Evolutionary conservation across 192 early-diverging fungal genomes (phyloP).

Genomic region (Coemansia sp.): DNA sequence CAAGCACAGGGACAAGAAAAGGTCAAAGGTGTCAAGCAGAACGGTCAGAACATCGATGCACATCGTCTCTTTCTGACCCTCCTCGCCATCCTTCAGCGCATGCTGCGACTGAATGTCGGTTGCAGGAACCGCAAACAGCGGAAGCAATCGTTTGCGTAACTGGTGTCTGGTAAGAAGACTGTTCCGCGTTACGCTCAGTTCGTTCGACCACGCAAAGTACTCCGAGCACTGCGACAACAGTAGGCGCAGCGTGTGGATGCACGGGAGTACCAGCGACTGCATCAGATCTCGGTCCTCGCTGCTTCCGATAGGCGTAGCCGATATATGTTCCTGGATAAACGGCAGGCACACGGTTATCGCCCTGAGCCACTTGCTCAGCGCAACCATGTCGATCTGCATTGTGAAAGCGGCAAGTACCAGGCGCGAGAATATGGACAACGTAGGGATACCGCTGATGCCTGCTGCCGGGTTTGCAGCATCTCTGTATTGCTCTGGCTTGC

Average conservation of each 20-base stretch:
- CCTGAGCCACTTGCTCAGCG: slow-evolving; percentile 38
- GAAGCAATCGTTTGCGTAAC: slow-evolving; percentile 22
- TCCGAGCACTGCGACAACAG: slow-evolving; percentile 34
- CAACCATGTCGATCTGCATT: slow-evolving; percentile 30
- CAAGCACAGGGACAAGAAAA: slow-evolving; percentile 36
- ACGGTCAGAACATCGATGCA: slow-evolving; percentile 22
- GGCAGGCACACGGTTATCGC: slow-evolving; percentile 19
- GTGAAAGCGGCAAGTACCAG: slow-evolving; percentile 40
- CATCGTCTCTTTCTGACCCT: slow-evolving; percentile 4
- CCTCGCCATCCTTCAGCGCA: not conserved
- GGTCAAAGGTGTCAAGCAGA: slow-evolving; percentile 38
- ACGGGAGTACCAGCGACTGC: slow-evolving; percentile 34
- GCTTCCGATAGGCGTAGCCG: not conserved
- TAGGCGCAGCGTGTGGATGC: slow-evolving; percentile 33
- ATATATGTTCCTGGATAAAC: slow-evolving; percentile 22
- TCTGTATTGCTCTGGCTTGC: not conserved
- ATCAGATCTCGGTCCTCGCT: slow-evolving; percentile 18
- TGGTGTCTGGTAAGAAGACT: slow-evolving; percentile 9
- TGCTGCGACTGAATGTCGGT: not conserved
- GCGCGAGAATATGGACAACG: slow-evolving; percentile 21
- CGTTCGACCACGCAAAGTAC: slow-evolving; percentile 29
- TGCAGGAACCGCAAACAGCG: slow-evolving; percentile 33
- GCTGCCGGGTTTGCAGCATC: not conserved
- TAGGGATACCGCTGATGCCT: slow-evolving; percentile 12
- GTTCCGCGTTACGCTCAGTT: not conserved